Evolutionary conservation across 306 rosid species (phyloP).

Genomic region (Trichosanthes truncata): DNA sequence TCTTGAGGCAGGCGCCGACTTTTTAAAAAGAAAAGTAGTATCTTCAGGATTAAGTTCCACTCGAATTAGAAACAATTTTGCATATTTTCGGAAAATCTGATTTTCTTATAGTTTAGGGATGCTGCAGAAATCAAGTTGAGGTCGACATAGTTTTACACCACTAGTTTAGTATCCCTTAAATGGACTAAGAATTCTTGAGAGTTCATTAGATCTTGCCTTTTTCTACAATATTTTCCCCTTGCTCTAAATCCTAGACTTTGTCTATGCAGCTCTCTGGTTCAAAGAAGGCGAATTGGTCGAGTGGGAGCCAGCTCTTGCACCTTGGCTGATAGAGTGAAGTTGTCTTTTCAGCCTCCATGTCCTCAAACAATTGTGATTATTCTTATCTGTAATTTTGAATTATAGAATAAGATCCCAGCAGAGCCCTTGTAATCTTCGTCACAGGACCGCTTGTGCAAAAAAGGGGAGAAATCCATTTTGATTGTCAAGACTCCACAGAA

Average conservation of each 20-base stretch:
- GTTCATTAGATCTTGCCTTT: neutral
- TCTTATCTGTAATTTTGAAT: neutral
- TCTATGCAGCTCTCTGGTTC: slow-evolving; percentile 79
- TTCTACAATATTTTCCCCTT: neutral
- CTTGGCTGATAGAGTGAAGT: slow-evolving; percentile 72
- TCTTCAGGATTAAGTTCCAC: neutral
- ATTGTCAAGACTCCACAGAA: neutral
- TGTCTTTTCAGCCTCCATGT: neutral
- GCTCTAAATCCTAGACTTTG: neutral
- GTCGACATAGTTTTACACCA: neutral
- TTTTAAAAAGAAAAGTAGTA: neutral
- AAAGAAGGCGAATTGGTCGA: slow-evolving; percentile 69
- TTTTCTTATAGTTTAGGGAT: neutral
- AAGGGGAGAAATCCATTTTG: neutral
- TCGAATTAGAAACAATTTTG: neutral
- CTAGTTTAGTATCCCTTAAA: neutral
- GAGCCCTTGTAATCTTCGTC: slow-evolving; percentile 3
- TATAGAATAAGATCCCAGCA: neutral
- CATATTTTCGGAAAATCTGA: neutral
- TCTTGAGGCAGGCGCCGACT: neutral
- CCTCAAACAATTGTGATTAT: neutral
- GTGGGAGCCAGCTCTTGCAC: slow-evolving; percentile 64
- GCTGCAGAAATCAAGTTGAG: neutral
- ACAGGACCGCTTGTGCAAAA: neutral
- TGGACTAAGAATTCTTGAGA: too few species aligned